phyloP scores from a whole-genome alignment of 768 basidiomycete genomes.

The Lenzites betulinus region DNA sequence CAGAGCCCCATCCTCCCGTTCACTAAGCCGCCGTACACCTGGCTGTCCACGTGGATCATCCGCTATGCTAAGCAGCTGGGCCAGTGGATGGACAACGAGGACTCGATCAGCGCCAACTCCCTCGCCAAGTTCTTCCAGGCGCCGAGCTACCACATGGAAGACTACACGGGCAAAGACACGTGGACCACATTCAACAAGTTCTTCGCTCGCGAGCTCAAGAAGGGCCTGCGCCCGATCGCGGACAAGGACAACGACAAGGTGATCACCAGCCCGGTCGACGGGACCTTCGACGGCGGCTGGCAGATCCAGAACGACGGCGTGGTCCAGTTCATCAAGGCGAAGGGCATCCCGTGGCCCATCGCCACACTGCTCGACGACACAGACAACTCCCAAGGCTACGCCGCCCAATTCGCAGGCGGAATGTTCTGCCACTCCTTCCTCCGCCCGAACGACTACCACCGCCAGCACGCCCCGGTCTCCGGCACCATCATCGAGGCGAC shows the following conservation, averaged over 20 bases:
- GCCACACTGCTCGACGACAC: constrained; percentile 20
- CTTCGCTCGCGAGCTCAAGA: constrained; percentile 22
- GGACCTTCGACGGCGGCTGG: constrained; percentile 20
- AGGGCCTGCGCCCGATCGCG: constrained; percentile 12
- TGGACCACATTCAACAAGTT: constrained; percentile 30
- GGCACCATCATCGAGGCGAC: constrained; percentile 21
- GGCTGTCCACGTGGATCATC: constrained; percentile 23
- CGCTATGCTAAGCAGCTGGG: constrained; percentile 24
- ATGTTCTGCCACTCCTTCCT: constrained; percentile 25
- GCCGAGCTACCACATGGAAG: constrained; percentile 18
- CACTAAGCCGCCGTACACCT: constrained; percentile 10
- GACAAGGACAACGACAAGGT: constrained; percentile 1
- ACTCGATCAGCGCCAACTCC: constrained; percentile 14
- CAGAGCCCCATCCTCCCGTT: constrained; percentile 18
- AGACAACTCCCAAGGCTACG: not conserved
- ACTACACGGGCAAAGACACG: constrained; percentile 11
- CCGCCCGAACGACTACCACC: constrained; percentile 23
- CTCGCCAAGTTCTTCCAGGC: constrained; percentile 17
- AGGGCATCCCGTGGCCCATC: constrained; percentile 25
- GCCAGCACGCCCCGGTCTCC: constrained; percentile 25
- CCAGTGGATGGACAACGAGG: constrained; percentile 17
- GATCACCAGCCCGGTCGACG: constrained; percentile 20
- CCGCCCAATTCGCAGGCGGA: constrained; percentile 17
- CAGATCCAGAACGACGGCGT: constrained; percentile 8
- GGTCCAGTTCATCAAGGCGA: constrained; percentile 16